phyloP scores from a whole-genome alignment of 1,284 basidiomycete genomes.

The Ustilago loliicola region DNA sequence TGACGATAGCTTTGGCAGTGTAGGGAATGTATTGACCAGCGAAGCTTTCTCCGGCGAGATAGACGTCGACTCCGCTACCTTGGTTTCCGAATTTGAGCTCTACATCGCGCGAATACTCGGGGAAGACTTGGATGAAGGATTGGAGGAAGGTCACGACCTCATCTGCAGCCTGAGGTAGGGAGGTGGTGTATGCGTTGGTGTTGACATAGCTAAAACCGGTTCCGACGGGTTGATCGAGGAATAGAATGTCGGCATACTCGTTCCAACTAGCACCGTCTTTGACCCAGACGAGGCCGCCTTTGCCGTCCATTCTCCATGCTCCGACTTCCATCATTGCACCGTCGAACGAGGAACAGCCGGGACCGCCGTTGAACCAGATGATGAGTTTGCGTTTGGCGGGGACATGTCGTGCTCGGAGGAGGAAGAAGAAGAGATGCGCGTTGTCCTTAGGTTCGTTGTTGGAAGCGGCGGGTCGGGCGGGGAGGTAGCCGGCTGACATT shows the following conservation, averaged over 20 bases:
- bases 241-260: constrained; percentile 96
- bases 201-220: constrained; percentile 92
- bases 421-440: constrained; percentile 88
- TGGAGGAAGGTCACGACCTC: constrained; percentile 87
- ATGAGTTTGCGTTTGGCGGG: constrained; percentile 90
- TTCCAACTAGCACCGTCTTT: constrained; percentile 91
- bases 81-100: constrained; percentile 45
- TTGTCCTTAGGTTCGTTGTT: constrained; percentile 70
- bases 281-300: constrained; percentile 80
- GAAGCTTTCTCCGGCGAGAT: constrained; percentile 34
- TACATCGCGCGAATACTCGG: constrained; percentile 77
- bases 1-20: constrained; percentile 83
- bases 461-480: constrained; percentile 38
- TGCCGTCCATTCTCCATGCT: constrained; percentile 81
- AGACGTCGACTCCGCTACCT: constrained; percentile 80
- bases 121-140: constrained; percentile 91
- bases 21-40: constrained; percentile 63
- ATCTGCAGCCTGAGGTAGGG: constrained; percentile 77
- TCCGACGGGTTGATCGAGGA: constrained; percentile 96
- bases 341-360: constrained; percentile 96
- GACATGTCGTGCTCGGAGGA: constrained; percentile 86
- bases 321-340: constrained; percentile 98
- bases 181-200: constrained; percentile 85
- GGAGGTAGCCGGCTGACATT: constrained; percentile 65
- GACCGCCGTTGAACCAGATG: constrained; percentile 98